A percentile compares a stretch with the other conserved stretches of the same genome.
These are phyloP conservation scores for Lentinula sp. DNA, from an alignment of 768 basidiomycete genomes.

Conservation along the genomic window DNA sequence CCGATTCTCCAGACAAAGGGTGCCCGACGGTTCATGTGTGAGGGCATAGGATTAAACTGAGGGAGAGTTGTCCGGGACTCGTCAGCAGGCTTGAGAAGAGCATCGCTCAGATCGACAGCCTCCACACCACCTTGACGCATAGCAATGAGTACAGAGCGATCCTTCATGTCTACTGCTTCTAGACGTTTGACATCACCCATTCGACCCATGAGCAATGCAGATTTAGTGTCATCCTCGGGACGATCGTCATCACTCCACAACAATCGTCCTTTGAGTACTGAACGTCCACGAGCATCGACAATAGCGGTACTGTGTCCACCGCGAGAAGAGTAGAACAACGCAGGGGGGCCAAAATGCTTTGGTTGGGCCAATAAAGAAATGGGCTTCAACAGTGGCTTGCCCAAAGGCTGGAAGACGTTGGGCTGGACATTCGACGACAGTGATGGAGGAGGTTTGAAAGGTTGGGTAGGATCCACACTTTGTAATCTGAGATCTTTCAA, in stretches of 20 bases:
- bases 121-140: conserved; percentile 85
- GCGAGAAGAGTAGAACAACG: conserved; percentile 82
- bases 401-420: conserved; percentile 19
- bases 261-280: conserved; percentile 77
- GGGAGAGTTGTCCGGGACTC: conserved; percentile 71
- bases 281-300: conserved; percentile 80
- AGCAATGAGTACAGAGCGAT: conserved; percentile 75
- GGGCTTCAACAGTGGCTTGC: conserved; percentile 60
- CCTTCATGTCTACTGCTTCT: conserved; percentile 75
- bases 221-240: conserved; percentile 32
- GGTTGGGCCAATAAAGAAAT: conserved; percentile 77
- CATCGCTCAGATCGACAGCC: conserved; percentile 75
- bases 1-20: conserved; percentile 85
- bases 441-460: conserved; percentile 51
- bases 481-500: conserved; percentile 74
- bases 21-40: conserved; percentile 59
- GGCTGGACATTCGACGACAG: conserved; percentile 31
- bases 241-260: conserved; percentile 70
- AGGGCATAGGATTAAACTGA: conserved; percentile 56
- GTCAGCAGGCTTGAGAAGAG: conserved; percentile 73
- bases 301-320: conserved; percentile 86
- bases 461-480: conserved; percentile 75
- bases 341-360: conserved; percentile 80
- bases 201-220: conserved; percentile 26
- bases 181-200: conserved; percentile 82